Percentiles rank a stretch among this genome's conserved stretches.
phyloP scores from a whole-genome alignment of 257 asterid species.

The Ocimum tenuiflorum region DNA sequence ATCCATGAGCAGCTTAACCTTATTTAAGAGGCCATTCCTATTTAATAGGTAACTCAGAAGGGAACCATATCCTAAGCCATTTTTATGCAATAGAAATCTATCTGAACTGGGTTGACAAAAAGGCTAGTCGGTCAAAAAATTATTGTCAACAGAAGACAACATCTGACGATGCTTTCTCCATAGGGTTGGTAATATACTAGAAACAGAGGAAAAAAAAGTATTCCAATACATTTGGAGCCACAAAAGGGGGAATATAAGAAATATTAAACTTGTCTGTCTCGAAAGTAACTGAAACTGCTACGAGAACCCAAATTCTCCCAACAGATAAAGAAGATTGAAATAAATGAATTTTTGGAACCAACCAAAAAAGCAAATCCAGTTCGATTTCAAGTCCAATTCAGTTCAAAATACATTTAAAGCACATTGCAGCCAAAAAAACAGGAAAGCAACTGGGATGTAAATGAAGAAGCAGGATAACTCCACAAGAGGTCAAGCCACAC shows the following conservation, averaged over 20 bases:
- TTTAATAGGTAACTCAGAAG: neutral
- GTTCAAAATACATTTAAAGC: neutral
- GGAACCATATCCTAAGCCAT: neutral
- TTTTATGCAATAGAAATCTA: neutral
- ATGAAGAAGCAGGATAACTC: slow-evolving; percentile 2
- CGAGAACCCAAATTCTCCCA: neutral
- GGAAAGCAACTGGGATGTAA: neutral
- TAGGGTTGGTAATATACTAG: neutral
- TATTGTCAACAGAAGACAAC: neutral
- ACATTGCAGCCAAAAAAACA: slow-evolving; percentile 5
- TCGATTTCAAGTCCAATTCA: slow-evolving; percentile 2
- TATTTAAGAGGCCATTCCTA: neutral
- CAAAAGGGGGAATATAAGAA: neutral
- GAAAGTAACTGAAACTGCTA: neutral
- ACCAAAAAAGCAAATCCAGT: neutral
- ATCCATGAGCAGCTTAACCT: neutral
- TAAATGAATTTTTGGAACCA: neutral
- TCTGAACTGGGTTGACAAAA: neutral
- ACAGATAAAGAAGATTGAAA: neutral
- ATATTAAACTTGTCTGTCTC: neutral
- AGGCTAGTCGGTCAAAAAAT: neutral
- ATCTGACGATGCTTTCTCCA: neutral
- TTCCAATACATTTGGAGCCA: neutral
- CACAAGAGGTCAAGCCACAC: neutral
- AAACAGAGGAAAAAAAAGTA: neutral